phyloP scores from a whole-genome alignment of 176 grass and related monocot genomes.

The Triticum timopheevii region DNA sequence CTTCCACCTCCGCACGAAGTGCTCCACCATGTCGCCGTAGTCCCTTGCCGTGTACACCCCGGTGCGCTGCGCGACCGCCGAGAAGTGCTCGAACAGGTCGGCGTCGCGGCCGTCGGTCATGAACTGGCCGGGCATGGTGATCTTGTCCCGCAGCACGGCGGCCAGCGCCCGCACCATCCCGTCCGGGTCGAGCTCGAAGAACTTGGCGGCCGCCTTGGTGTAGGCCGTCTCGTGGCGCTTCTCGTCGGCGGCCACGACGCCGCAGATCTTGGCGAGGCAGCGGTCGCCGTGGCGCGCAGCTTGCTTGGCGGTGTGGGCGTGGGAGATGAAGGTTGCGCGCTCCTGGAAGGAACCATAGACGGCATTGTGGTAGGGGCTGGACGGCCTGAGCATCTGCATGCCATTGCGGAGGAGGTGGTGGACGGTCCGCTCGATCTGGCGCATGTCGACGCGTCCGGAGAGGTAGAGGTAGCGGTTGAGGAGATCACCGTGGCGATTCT shows the following conservation, averaged over 20 bases:
- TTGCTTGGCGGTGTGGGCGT: neutral
- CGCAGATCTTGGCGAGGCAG: constrained; percentile 19
- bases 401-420: constrained; percentile 44
- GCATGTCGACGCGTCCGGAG: constrained; percentile 43
- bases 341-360: constrained; percentile 1
- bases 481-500: constrained; percentile 69
- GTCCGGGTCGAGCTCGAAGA: constrained; percentile 7
- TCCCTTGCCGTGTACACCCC: constrained; percentile 11
- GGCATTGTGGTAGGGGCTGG: constrained; percentile 14
- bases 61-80: neutral
- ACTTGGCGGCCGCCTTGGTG: neutral
- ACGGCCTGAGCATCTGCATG: neutral
- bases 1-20: constrained; percentile 19
- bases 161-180: neutral
- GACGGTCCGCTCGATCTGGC: constrained; percentile 36
- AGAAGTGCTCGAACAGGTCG: constrained; percentile 1
- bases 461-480: constrained; percentile 54
- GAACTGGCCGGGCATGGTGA: neutral
- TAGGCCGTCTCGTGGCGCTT: constrained; percentile 15
- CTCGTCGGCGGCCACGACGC: constrained; percentile 8
- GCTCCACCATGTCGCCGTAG: constrained; percentile 12
- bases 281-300: constrained; percentile 9
- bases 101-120: neutral
- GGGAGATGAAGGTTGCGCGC: constrained; percentile 13
- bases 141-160: neutral